Percentiles rank a stretch among this genome's conserved stretches.
phyloP scores from a whole-genome alignment of 2,329 filamentous ascomycete genomes.

The Apiospora sp. region DNA sequence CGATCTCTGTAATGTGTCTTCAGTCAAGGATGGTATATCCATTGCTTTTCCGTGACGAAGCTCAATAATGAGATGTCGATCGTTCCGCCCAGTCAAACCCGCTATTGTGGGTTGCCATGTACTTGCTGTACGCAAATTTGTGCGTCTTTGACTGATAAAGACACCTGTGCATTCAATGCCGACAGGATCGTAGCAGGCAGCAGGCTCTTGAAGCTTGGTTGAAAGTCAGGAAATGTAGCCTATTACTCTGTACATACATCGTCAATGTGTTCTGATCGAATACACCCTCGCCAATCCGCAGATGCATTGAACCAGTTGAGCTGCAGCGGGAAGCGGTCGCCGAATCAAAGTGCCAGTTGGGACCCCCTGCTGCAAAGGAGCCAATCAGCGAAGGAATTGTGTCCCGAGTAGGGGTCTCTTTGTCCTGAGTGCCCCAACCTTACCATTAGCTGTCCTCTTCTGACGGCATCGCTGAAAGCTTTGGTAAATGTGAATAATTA shows the following conservation, averaged over 20 bases:
- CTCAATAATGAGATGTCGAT: not conserved
- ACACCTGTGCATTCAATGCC: not conserved
- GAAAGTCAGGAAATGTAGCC: not conserved
- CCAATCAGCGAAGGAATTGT: slow-evolving; percentile 16
- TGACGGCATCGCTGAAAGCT: slow-evolving; percentile 19
- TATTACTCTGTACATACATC: too few species aligned
- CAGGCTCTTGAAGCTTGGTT: not conserved
- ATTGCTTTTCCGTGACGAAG: not conserved
- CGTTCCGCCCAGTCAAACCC: slow-evolving; percentile 7
- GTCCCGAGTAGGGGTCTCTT: slow-evolving; percentile 21
- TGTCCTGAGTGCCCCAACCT: slow-evolving; percentile 1
- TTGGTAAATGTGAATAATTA: slow-evolving; percentile 21
- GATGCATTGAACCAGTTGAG: not conserved
- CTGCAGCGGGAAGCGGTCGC: slow-evolving; percentile 1
- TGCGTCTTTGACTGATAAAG: not conserved
- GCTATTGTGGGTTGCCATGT: not conserved
- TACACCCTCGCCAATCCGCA: too few species aligned
- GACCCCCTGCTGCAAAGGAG: not conserved
- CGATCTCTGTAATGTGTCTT: not conserved
- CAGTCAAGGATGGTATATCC: not conserved
- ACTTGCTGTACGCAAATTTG: not conserved
- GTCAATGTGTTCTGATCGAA: not conserved
- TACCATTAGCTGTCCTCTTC: slow-evolving; percentile 16
- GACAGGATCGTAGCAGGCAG: too few species aligned
- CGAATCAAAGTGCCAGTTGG: not conserved